Evolutionary conservation across 257 asterid species (phyloP).

Genomic region (Solanum paucissectum): DNA sequence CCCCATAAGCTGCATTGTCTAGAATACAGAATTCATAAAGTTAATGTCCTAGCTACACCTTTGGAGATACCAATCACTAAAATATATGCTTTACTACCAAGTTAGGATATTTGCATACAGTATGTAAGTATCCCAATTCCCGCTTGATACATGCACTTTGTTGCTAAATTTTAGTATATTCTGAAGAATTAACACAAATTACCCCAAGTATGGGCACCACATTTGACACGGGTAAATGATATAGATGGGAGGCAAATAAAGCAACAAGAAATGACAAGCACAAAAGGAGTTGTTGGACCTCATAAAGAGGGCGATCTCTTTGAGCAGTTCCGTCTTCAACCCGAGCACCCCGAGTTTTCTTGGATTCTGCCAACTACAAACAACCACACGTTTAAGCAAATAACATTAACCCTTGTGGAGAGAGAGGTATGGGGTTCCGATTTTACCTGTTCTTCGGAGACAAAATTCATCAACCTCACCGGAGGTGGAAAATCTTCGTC

Average conservation of each 20-base stretch:
- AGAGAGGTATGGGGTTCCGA: background rate
- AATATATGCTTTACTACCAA: background rate
- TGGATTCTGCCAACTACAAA: constrained; percentile 68
- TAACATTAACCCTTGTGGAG: background rate
- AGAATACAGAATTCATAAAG: background rate
- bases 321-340: constrained; percentile 97
- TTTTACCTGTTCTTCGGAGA: constrained; percentile 85
- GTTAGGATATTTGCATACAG: background rate
- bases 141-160: background rate
- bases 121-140: background rate
- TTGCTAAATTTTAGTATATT: background rate
- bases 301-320: constrained; percentile 82
- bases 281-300: constrained; percentile 25
- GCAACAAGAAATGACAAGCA: background rate
- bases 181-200: background rate
- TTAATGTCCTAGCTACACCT: background rate
- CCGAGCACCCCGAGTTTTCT: constrained; percentile 72
- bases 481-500: constrained; percentile 49
- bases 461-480: constrained; percentile 74
- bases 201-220: background rate
- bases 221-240: background rate
- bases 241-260: background rate
- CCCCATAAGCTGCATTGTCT: background rate
- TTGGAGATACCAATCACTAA: background rate
- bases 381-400: background rate